Base-by-base conservation (phyloP, 1,139 yeast species). In the Yamadazyma triangularis region DNA sequence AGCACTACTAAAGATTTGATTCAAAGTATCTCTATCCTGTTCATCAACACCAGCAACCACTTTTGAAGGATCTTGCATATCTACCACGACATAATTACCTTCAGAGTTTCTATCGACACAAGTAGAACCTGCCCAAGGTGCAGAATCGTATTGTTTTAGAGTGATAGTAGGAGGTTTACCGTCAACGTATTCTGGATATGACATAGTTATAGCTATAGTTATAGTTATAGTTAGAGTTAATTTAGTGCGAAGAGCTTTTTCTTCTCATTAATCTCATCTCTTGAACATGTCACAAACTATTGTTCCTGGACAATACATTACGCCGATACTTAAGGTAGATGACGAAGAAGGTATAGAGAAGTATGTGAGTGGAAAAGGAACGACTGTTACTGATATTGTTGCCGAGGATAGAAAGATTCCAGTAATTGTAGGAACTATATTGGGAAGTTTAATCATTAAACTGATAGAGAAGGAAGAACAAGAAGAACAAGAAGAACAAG, bases 261-360 rank as follows among this genome's bases (percentile, higher is more conserved):
- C 12, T 12, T 12, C 16, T 24, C 25, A 24, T 13, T 24, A 8
- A 7, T 19, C 9, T 6, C 20, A 13, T 6, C 10, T 14, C 3
- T 14, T n/a, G 28, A 20, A 26, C 23, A 28, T 29, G 30, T 23
- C 32, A 23, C 8, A 11, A 6, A 52, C 50, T 25, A 88, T 77
- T 3, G 70, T 84, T 11, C 96, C 96, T 2, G 96, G 96, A 2
- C 95, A 87, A 39, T 67, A 66, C 41, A 52, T 69, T 24, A 50
- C 60, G 8, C 71, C 73, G 2, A 53, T 57, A 3, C 56, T 53
- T 40, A 57, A 58, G 34, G 41, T 49, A n/a, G 50, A 45, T 15
- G 55, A 50, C 14, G 44, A 41, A 1, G 41, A 47, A 8, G 40
- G 33, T 7, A 42, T 56, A 18, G 44, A 48, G 16, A 48, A 44